Evolutionary conservation across 495 filamentous ascomycete genomes (phyloP).

Genomic region (Parachaetomium inaequale): DNA sequence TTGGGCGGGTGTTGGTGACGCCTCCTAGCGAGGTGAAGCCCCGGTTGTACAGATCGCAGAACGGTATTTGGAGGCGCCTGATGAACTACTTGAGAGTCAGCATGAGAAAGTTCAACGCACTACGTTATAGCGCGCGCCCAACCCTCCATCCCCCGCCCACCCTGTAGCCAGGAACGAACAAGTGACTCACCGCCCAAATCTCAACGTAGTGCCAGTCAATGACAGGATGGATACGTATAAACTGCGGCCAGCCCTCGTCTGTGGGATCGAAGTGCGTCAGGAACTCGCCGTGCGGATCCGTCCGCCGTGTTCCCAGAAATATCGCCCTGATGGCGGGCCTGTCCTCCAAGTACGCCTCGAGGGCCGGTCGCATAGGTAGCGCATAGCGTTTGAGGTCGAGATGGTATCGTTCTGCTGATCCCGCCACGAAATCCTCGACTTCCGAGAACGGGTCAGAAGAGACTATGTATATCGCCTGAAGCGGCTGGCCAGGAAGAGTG

Average conservation of each 20-base stretch:
- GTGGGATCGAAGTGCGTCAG: slow-evolving; percentile 80
- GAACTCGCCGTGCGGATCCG: slow-evolving; percentile 81
- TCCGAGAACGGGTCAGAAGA: slow-evolving; percentile 74
- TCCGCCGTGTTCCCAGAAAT: slow-evolving; percentile 87
- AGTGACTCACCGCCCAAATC: slow-evolving; percentile 73
- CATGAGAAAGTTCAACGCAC: neutral
- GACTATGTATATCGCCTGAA: slow-evolving; percentile 86
- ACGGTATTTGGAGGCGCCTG: slow-evolving; percentile 68
- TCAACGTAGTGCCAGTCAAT: slow-evolving; percentile 97
- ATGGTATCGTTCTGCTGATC: slow-evolving; percentile 61
- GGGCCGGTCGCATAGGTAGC: slow-evolving; percentile 74
- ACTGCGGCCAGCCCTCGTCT: slow-evolving; percentile 84
- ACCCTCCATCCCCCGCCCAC: neutral
- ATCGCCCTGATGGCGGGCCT: slow-evolving; percentile 68
- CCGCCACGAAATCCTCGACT: slow-evolving; percentile 78
- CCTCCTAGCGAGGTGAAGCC: slow-evolving; percentile 71
- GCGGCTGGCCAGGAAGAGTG: slow-evolving; percentile 16
- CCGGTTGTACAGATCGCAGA: slow-evolving; percentile 80
- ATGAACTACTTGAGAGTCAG: slow-evolving; percentile 59
- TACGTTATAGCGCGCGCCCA: neutral
- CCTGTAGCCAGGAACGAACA: neutral
- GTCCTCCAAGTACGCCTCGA: slow-evolving; percentile 67
- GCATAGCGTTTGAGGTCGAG: slow-evolving; percentile 74
- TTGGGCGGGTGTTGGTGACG: slow-evolving; percentile 84
- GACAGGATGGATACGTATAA: slow-evolving; percentile 91